Evolutionary conservation across 23 red algal genomes (phyloP).

Genomic region (Chondrus crispus): DNA sequence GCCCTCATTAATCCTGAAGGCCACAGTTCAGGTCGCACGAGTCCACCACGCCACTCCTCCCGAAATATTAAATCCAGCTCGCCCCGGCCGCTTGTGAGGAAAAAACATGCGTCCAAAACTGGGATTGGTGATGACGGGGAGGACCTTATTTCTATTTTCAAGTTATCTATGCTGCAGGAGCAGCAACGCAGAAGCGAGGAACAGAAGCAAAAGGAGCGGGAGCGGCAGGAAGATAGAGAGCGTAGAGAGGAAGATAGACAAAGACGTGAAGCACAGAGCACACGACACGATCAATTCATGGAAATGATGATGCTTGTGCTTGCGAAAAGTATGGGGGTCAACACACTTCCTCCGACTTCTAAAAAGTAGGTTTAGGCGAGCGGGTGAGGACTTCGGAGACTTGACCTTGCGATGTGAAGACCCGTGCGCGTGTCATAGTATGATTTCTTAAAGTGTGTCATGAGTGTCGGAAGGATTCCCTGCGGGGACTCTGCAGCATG

Average conservation of each 20-base stretch:
- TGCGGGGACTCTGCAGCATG: conserved; percentile 24
- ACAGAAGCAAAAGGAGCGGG: too few relatives aligned
- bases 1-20: too few relatives aligned
- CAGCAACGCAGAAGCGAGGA: neutral
- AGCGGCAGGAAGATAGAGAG: too few relatives aligned
- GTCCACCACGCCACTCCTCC: too few relatives aligned
- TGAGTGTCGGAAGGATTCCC: neutral
- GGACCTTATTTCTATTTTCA: neutral
- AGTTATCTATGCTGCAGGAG: neutral
- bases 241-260: too few relatives aligned
- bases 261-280: too few relatives aligned
- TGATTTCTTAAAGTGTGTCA: neutral
- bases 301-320: neutral
- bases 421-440: neutral
- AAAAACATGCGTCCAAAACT: too few relatives aligned
- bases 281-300: too few relatives aligned
- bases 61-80: too few relatives aligned
- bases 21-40: too few relatives aligned
- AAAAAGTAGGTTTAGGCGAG: conserved; percentile 13
- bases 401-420: neutral
- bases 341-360: conserved; percentile 4
- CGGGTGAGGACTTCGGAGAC: neutral
- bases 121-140: neutral
- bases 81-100: too few relatives aligned
- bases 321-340: conserved; percentile 11